Conservation (phyloP, 1,284 basidiomycete genomes). For the Ustilago cynodontis region DNA sequence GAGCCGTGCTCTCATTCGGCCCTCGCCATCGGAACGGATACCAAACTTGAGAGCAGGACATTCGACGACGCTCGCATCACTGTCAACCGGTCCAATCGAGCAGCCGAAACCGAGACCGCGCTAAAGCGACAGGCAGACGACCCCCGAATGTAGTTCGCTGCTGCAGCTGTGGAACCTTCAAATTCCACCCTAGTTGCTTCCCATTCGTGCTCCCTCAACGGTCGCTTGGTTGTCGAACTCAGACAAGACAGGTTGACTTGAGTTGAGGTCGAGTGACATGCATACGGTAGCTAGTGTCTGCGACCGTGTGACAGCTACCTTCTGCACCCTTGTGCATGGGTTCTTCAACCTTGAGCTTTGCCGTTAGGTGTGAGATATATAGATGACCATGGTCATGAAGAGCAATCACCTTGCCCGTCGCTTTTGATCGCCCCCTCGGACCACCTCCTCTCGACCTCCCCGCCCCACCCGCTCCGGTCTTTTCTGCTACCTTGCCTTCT, state of each 20-base stretch:
- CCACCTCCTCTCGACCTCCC: background rate
- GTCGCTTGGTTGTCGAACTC: background rate
- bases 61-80: background rate
- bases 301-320: conserved; percentile 1
- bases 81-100: background rate
- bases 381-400: background rate
- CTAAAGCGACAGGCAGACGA: conserved; percentile 5
- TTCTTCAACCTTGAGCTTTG: background rate
- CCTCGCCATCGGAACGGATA: background rate
- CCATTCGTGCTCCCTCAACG: background rate
- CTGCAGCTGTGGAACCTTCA: background rate
- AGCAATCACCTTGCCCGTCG: background rate
- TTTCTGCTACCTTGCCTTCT: background rate
- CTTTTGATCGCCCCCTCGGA: background rate
- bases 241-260: background rate
- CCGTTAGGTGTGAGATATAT: background rate
- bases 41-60: background rate
- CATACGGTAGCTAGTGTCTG: background rate
- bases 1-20: background rate
- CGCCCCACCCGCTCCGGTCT: background rate
- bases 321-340: background rate
- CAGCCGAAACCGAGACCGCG: conserved; percentile 1
- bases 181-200: background rate
- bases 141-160: background rate
- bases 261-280: background rate